A percentile compares a stretch with the other conserved stretches of the same genome.
phyloP scores from a whole-genome alignment of 2,329 filamentous ascomycete species.

The Akanthomyces lecanii region DNA sequence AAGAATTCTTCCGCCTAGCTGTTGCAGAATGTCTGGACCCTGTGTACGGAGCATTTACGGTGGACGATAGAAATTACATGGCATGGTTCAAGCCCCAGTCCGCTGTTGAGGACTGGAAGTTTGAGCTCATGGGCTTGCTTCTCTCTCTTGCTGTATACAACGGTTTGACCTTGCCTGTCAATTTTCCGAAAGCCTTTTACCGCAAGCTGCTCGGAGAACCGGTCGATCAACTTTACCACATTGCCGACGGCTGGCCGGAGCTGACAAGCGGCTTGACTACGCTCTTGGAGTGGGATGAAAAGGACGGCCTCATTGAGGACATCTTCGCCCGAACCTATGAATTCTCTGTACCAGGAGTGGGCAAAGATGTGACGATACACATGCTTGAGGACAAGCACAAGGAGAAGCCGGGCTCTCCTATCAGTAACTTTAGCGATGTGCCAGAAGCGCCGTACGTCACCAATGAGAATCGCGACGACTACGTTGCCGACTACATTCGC shows the following conservation, averaged over 20 bases:
- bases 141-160: conserved; percentile 90
- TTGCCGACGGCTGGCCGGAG: conserved; percentile 83
- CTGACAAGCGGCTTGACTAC: conserved; percentile 69
- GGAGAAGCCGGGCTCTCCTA: conserved; percentile 52
- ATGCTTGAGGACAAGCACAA: conserved; percentile 43
- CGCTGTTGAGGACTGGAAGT: conserved; percentile 81
- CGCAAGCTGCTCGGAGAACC: conserved; percentile 68
- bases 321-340: conserved; percentile 81
- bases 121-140: conserved; percentile 82
- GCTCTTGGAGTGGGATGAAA: conserved; percentile 71
- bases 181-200: conserved; percentile 82
- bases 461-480: conserved; percentile 70
- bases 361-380: conserved; percentile 51
- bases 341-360: conserved; percentile 64
- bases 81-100: conserved; percentile 85
- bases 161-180: conserved; percentile 83
- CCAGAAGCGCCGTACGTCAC: conserved; percentile 69
- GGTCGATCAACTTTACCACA: conserved; percentile 67
- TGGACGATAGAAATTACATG: conserved; percentile 71
- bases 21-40: conserved; percentile 76
- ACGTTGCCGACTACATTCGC: conserved; percentile 77
- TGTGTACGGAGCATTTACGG: conserved; percentile 73
- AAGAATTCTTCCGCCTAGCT: conserved; percentile 88
- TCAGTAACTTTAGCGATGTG: conserved; percentile 35
- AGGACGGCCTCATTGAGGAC: conserved; percentile 72